Conservation (phyloP, 805 yeast species). For the Yarrowia deformans region DNA sequence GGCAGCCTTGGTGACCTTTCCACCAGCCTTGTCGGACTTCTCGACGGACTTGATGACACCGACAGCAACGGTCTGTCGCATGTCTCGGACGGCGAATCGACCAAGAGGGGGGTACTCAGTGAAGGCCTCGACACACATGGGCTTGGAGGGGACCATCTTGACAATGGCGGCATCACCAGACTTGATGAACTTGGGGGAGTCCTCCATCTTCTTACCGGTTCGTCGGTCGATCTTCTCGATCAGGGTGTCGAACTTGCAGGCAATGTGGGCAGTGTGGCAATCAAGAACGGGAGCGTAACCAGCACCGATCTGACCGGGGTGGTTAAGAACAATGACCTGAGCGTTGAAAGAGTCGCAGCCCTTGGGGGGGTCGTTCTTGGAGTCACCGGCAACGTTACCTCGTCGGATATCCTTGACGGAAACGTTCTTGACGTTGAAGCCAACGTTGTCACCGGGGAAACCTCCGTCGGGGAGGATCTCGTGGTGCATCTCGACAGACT, state of each 20-base stretch:
- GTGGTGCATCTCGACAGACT: conserved; percentile 90
- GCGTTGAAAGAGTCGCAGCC: conserved; percentile 82
- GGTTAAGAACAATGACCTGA: conserved; percentile 87
- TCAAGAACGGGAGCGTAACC: conserved; percentile 93
- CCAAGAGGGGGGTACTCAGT: conserved; percentile 96
- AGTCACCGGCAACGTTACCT: conserved; percentile 93
- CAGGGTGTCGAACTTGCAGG: conserved; percentile 83
- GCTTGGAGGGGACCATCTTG: conserved; percentile 84
- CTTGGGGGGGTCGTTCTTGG: conserved; percentile 87
- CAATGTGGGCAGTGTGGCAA: conserved; percentile 94
- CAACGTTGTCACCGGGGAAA: conserved; percentile 90
- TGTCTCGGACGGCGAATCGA: conserved; percentile 98
- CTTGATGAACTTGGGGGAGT: conserved; percentile 90
- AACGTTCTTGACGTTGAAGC: conserved; percentile 90
- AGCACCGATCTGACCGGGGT: conserved; percentile 89
- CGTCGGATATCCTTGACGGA: conserved; percentile 88
- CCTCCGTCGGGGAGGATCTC: conserved; percentile 73
- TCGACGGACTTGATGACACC: conserved; percentile 98
- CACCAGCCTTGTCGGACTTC: conserved; percentile 80
- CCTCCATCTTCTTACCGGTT: conserved; percentile 91
- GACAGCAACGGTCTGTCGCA: conserved; percentile 99
- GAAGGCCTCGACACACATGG: conserved; percentile 95
- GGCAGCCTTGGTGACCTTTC: conserved; percentile 98
- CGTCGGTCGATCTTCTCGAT: conserved; percentile 88
- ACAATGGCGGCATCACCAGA: conserved; percentile 97